Percentiles rank a stretch among this genome's conserved stretches.
Evolutionary conservation across 2,329 filamentous ascomycete species (phyloP).

Genomic region (Ophiosphaerella narmari): DNA sequence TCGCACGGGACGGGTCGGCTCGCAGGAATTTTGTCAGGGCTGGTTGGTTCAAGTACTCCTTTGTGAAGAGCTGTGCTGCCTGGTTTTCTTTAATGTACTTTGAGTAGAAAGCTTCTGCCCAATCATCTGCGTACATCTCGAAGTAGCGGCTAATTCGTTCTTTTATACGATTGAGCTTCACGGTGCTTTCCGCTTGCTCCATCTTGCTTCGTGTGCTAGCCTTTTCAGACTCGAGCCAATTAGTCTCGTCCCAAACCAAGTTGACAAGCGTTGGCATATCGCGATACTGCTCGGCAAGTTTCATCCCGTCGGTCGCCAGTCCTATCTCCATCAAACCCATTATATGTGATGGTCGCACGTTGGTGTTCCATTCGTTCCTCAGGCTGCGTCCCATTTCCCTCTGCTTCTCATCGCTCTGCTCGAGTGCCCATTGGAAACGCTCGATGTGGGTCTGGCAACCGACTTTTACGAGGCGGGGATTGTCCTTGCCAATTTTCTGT

Average conservation of each 20-base stretch:
- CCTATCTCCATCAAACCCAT: conserved; percentile 54
- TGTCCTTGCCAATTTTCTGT: conserved; percentile 53
- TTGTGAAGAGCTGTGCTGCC: conserved; percentile 61
- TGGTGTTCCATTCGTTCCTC: conserved; percentile 46
- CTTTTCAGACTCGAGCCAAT: conserved; percentile 45
- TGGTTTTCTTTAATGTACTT: conserved; percentile 67
- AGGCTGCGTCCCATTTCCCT: conserved; percentile 56
- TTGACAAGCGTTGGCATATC: conserved; percentile 68
- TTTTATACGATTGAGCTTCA: conserved; percentile 51
- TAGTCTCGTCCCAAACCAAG: conserved; percentile 52
- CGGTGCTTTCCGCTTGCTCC: conserved; percentile 39
- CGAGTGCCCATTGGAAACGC: conserved; percentile 61
- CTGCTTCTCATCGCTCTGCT: conserved; percentile 56
- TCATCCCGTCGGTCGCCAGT: conserved; percentile 62
- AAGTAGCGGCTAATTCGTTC: conserved; percentile 59
- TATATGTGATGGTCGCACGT: conserved; percentile 50
- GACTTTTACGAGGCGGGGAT: conserved; percentile 59
- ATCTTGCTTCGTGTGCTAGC: conserved; percentile 38
- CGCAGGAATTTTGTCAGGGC: conserved; percentile 80
- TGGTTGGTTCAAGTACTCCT: conserved; percentile 69
- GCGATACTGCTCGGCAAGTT: conserved; percentile 64
- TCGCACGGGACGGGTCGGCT: conserved; percentile 70
- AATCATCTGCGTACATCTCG: conserved; percentile 66
- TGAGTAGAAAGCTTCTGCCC: conserved; percentile 79
- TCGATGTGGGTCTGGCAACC: conserved; percentile 64